phyloP scores from a whole-genome alignment of 208 protist species.

The Trichomonas gallinae region DNA sequence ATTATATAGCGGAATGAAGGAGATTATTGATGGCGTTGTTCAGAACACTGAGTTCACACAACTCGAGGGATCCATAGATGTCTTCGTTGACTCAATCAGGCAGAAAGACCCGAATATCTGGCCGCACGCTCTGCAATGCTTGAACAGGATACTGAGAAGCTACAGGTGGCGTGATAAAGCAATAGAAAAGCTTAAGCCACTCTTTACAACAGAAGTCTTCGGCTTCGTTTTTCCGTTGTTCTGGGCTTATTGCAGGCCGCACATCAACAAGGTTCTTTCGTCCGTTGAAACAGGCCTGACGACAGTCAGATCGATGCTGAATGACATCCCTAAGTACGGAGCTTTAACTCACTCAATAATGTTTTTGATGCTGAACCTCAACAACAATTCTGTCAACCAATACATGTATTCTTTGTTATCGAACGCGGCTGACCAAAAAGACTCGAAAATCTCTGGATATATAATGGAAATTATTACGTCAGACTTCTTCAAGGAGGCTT shows the following conservation, averaged over 20 bases:
- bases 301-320: not conserved
- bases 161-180: not conserved
- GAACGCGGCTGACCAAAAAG: not conserved
- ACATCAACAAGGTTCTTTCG: not conserved
- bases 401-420: not conserved
- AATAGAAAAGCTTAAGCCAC: not conserved
- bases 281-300: not conserved
- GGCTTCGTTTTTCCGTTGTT: not conserved
- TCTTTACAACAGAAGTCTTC: not conserved
- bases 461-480: not conserved
- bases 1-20: not conserved
- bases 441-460: not conserved
- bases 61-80: not conserved
- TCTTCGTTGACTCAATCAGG: not conserved
- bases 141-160: not conserved
- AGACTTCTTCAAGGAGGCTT: not conserved
- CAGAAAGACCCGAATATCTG: not conserved
- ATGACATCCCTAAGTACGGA: not conserved
- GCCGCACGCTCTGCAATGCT: not conserved
- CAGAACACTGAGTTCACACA: not conserved
- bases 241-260: not conserved
- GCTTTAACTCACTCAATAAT: not conserved
- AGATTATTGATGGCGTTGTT: not conserved
- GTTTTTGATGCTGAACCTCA: not conserved
- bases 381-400: not conserved